Conservation (phyloP, 345 rosid genomes). For the Carallia brachiata region DNA sequence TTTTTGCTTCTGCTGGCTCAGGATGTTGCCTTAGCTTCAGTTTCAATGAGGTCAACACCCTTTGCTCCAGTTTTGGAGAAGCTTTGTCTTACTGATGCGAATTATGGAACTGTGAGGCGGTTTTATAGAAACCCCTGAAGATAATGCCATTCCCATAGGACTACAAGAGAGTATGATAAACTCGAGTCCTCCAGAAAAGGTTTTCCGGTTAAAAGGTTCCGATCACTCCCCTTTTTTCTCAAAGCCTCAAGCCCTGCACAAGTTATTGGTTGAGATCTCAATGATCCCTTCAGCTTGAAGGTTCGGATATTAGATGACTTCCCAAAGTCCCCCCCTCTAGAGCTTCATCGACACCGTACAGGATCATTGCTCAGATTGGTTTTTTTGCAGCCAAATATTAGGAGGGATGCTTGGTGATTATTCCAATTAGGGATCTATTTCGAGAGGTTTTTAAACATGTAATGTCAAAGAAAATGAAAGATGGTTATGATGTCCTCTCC, state of each 20-base stretch:
- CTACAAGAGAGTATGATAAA: no score
- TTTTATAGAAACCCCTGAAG: no score
- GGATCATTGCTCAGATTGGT: not conserved
- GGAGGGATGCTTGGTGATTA: slow-evolving; percentile 13
- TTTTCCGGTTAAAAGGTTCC: slow-evolving; percentile 45
- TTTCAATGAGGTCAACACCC: no score
- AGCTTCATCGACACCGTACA: slow-evolving; percentile 4
- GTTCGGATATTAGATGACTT: not conserved
- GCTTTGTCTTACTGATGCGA: no score
- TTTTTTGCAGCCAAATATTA: slow-evolving; percentile 1
- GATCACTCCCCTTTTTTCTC: slow-evolving; percentile 99
- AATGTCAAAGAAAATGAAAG: slow-evolving; percentile 1
- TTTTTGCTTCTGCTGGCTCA: slow-evolving; percentile 7
- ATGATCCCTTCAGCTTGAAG: slow-evolving; percentile 36
- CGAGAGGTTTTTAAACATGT: slow-evolving; percentile 3
- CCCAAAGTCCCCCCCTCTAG: not conserved
- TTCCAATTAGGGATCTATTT: slow-evolving; percentile 4
- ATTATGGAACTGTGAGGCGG: no score
- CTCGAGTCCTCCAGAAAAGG: no score
- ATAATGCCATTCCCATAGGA: no score
- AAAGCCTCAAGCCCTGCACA: slow-evolving; percentile 94
- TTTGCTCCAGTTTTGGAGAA: no score
- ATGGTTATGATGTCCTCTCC: slow-evolving; percentile 1
- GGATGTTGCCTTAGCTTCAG: no score
- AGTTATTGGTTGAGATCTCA: slow-evolving; percentile 76